Percentiles rank a stretch among this genome's conserved stretches.
Conservation (phyloP, 1,284 basidiomycete genomes). For the Naganishia sp. region DNA sequence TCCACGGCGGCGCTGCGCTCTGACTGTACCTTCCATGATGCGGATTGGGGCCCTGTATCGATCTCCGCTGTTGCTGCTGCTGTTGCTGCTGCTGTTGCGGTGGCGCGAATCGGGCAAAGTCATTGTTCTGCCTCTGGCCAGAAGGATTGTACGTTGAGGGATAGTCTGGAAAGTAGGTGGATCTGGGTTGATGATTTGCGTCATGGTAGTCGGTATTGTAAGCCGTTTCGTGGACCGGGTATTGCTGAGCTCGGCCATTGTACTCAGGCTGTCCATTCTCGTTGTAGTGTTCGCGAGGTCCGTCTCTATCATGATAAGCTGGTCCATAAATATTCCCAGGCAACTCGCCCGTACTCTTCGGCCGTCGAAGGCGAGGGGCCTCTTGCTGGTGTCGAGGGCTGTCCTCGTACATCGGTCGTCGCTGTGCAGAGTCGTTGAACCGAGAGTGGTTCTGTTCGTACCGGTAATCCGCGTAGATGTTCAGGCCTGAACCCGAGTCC, state of each 20-base stretch:
- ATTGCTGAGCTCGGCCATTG: neutral
- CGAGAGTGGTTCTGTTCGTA: conserved; percentile 15
- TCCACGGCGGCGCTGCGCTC: neutral
- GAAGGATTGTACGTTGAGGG: conserved; percentile 4
- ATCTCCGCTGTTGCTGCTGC: neutral
- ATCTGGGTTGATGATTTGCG: too few relatives aligned
- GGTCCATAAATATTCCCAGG: neutral
- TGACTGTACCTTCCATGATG: conserved; percentile 10
- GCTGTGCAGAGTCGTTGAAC: neutral
- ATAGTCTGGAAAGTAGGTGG: neutral
- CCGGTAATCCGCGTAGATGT: conserved; percentile 19
- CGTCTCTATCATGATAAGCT: neutral
- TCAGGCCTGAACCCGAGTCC: conserved; percentile 18
- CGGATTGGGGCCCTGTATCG: neutral
- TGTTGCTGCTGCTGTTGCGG: neutral
- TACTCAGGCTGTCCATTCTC: neutral
- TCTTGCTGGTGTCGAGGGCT: conserved; percentile 4
- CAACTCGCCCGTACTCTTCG: conserved; percentile 28
- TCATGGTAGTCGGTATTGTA: neutral
- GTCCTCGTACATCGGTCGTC: neutral
- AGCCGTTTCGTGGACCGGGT: neutral
- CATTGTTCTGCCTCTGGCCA: neutral
- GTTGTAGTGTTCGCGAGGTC: neutral
- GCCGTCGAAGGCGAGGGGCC: conserved; percentile 27
- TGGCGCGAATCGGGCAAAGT: neutral